phyloP scores from a whole-genome alignment of 2,329 filamentous ascomycete genomes.

The Myriosclerotinia curreyana region DNA sequence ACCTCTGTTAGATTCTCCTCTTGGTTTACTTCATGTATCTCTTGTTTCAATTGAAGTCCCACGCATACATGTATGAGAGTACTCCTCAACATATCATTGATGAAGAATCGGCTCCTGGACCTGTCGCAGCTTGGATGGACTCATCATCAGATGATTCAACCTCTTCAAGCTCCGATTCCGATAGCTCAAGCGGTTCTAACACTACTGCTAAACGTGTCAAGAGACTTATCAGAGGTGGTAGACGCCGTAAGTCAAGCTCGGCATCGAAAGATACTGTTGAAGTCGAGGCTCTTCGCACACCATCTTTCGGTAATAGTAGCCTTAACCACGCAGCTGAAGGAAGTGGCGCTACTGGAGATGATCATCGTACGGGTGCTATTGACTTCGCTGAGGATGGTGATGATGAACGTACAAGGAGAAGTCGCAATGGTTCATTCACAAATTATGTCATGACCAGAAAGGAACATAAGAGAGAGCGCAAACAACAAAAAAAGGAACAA shows the following conservation, averaged over 20 bases:
- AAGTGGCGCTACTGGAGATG: slow-evolving; percentile 32
- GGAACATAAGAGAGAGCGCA: slow-evolving; percentile 42
- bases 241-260: slow-evolving; percentile 68
- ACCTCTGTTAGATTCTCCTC: slow-evolving; percentile 59
- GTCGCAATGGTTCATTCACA: slow-evolving; percentile 34
- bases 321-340: slow-evolving; percentile 29
- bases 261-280: slow-evolving; percentile 59
- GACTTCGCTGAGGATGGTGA: slow-evolving; percentile 54
- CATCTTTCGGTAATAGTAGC: slow-evolving; percentile 41
- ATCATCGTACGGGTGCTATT: slow-evolving; percentile 40
- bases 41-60: slow-evolving; percentile 86
- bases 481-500: slow-evolving; percentile 41
- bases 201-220: slow-evolving; percentile 75
- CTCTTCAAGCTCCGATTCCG: slow-evolving; percentile 67
- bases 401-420: slow-evolving; percentile 42
- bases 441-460: slow-evolving; percentile 36
- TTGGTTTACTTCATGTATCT: slow-evolving; percentile 82
- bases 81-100: slow-evolving; percentile 92
- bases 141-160: slow-evolving; percentile 53
- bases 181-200: slow-evolving; percentile 62
- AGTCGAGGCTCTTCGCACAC: slow-evolving; percentile 43
- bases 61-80: slow-evolving; percentile 87
- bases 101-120: slow-evolving; percentile 82
- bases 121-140: slow-evolving; percentile 78
- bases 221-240: slow-evolving; percentile 65